Evolutionary conservation across 1,139 yeast species (phyloP), one percentile per base, ranked within the genome.

Genomic region (Candida sp.): DNA sequence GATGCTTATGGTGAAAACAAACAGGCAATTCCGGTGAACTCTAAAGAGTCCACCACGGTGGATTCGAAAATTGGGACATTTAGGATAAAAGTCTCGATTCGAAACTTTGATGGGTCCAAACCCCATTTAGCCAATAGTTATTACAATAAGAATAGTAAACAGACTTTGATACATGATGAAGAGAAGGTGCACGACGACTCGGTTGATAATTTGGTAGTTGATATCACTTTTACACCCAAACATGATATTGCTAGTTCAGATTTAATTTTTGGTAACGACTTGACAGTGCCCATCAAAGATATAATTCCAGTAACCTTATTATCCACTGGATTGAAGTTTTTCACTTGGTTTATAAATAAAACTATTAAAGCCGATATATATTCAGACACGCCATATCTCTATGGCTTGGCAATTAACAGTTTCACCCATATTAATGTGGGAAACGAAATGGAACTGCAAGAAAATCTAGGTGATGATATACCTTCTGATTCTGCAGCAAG

Each of bases 261-360:
- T 12, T 62, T 84, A 42, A 51, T 80, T 11, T 84, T 81, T 64
- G 91, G 91, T 1, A 85, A 85, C 55, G 91, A 85, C 56, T 82
- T 83, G 58, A 79, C 73, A 21, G 62, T 70, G 29, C 84, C 89
- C 1, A 77, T 85, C 36, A 66, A 73, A 36, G 83, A 82, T 45
- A 70, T 73, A 45, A 73, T 85, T 9, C 93, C 93, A 3, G 63
- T 74, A 1, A 56, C 73, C 0, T 51, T 73, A 25, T 55, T 74
- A 40, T 54, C 71, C 4, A 70, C 77, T 0, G 79, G 78, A 1
- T 60, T 82, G 65, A 69, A 87, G 75, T 52, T 79, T 64, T 59
- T 74, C 72, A 54, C 68, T 60, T 58, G 88, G 85, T 53, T 73
- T 51, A 75, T 85, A 40, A 87, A 83, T 56, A 82, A 82, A 33